These are phyloP conservation scores for Colletotrichum spinosum DNA, from an alignment of 2,329 filamentous ascomycete species.

Conservation along the genomic window DNA sequence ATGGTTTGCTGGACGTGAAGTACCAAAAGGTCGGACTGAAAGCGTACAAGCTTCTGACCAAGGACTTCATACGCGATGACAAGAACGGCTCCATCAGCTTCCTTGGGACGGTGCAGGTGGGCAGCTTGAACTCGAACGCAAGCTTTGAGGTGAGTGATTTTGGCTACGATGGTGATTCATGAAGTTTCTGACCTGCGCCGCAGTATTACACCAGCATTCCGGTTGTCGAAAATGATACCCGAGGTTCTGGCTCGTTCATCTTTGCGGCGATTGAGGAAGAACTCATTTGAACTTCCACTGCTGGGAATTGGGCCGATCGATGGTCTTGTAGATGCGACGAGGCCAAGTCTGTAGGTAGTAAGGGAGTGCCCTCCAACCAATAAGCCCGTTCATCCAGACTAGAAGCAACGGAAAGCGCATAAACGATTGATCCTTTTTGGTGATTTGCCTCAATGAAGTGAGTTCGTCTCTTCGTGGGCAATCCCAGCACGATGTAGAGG, in stretches of 20 bases:
- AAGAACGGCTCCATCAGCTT: conserved; percentile 60
- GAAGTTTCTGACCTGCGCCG: background rate
- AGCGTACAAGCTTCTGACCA: conserved; percentile 50
- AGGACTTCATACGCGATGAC: conserved; percentile 58
- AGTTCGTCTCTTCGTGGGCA: background rate
- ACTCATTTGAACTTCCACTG: background rate
- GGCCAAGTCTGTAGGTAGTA: too few species aligned
- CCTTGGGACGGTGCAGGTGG: conserved; percentile 64
- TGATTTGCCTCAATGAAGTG: background rate
- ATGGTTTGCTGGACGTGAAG: conserved; percentile 52
- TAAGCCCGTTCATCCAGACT: too few species aligned
- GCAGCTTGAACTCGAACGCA: conserved; percentile 61
- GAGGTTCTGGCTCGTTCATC: conserved; percentile 23
- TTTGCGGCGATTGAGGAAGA: conserved; percentile 30
- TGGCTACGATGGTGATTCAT: background rate
- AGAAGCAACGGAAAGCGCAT: too few species aligned
- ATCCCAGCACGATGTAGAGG: conserved; percentile 5
- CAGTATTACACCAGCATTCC: conserved; percentile 30
- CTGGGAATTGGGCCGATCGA: background rate
- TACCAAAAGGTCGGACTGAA: conserved; percentile 47
- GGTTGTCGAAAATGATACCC: conserved; percentile 21
- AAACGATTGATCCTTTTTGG: too few species aligned
- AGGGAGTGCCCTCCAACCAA: too few species aligned
- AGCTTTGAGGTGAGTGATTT: conserved; percentile 57
- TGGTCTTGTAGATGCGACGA: too few species aligned